phyloP scores from a whole-genome alignment of 148 eudicot genomes.

The Rhododendron kiyosumense region DNA sequence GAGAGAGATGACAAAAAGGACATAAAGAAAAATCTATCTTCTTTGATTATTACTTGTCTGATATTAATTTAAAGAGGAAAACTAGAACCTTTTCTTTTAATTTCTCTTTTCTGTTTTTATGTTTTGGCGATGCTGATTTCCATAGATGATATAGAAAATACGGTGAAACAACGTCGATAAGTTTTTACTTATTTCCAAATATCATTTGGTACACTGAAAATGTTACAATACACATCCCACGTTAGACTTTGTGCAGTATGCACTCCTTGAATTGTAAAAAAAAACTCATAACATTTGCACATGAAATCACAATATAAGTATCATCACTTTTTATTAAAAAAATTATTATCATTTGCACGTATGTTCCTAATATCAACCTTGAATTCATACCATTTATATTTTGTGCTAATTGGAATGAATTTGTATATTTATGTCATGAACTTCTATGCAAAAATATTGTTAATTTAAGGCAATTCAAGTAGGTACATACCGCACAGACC shows the following conservation, averaged over 20 bases:
- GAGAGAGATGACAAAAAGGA: not conserved
- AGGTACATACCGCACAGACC: not conserved
- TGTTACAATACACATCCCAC: not conserved
- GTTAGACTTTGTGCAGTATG: not conserved
- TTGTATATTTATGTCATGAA: not conserved
- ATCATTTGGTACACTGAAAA: not conserved
- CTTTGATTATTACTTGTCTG: constrained; percentile 18
- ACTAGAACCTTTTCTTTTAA: constrained; percentile 34
- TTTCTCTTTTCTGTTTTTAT: constrained; percentile 13
- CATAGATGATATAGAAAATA: not conserved
- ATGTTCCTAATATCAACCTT: not conserved
- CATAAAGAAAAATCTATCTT: constrained; percentile 12
- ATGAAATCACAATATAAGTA: not conserved
- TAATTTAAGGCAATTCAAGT: not conserved
- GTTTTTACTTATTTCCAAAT: too few relatives aligned
- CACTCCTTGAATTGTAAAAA: not conserved
- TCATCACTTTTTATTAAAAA: not conserved
- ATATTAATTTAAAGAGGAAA: constrained; percentile 16
- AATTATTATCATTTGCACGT: not conserved
- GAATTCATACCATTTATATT: not conserved
- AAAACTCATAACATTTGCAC: not conserved
- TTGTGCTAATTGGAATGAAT: not conserved
- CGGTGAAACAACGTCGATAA: too few relatives aligned
- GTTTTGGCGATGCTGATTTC: not conserved
- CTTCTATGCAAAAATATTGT: not conserved